These are phyloP conservation scores for Fusarium luffae DNA, from an alignment of 2,329 filamentous ascomycete genomes.

Conservation along the genomic window DNA sequence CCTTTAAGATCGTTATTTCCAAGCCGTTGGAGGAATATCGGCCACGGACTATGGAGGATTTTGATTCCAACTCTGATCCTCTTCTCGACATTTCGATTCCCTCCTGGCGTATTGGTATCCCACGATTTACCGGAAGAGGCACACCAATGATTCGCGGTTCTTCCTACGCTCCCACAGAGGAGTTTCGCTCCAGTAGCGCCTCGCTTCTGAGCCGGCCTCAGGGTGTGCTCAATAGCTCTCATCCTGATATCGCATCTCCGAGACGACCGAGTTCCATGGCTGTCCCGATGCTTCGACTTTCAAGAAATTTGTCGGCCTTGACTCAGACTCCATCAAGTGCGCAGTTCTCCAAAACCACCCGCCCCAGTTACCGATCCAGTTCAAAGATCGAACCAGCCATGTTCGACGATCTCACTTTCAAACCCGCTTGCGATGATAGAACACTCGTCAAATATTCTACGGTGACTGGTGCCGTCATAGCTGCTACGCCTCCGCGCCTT, in stretches of 20 bases:
- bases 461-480: conserved; percentile 78
- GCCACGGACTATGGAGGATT: conserved; percentile 71
- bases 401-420: conserved; percentile 83
- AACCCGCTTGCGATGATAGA: conserved; percentile 81
- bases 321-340: conserved; percentile 51
- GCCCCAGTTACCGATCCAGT: conserved; percentile 61
- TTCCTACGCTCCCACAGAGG: conserved; percentile 81
- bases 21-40: conserved; percentile 70
- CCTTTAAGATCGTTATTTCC: conserved; percentile 84
- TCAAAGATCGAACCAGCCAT: conserved; percentile 75
- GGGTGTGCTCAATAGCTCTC: conserved; percentile 41
- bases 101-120: conserved; percentile 84
- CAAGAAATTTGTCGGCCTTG: conserved; percentile 33
- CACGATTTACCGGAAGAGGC: conserved; percentile 80
- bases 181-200: conserved; percentile 70
- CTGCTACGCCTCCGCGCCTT: conserved; percentile 89
- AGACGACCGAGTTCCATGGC: conserved; percentile 54
- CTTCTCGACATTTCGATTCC: conserved; percentile 82
- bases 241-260: conserved; percentile 43
- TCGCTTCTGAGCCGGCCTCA: conserved; percentile 59
- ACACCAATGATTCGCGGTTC: conserved; percentile 83
- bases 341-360: conserved; percentile 55
- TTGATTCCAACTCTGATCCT: conserved; percentile 58
- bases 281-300: conserved; percentile 51
- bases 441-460: conserved; percentile 85